Evolutionary conservation across 768 basidiomycete genomes (phyloP).

Genomic region (Boletus pseudopeckii): DNA sequence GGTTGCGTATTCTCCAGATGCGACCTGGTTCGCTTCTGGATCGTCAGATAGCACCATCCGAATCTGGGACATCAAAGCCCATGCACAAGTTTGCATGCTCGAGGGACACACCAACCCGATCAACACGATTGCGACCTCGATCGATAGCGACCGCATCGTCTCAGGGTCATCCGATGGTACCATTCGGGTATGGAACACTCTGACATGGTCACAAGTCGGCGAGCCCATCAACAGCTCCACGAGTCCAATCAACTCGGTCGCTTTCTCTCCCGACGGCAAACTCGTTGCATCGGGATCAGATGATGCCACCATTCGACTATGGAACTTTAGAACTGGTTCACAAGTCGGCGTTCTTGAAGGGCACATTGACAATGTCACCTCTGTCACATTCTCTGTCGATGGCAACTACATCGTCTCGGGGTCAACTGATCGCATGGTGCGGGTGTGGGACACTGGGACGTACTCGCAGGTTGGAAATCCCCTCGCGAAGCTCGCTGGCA

Average conservation of each 20-base stretch:
- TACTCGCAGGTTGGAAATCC: not conserved
- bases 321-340: not conserved
- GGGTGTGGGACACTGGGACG: not conserved
- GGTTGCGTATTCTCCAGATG: not conserved
- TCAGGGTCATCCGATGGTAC: not conserved
- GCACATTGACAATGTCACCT: not conserved
- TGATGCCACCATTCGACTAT: not conserved
- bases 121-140: not conserved
- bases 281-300: not conserved
- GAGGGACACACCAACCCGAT: not conserved
- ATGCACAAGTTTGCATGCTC: not conserved
- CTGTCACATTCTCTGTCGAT: not conserved
- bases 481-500: not conserved
- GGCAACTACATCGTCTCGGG: not conserved
- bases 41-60: not conserved
- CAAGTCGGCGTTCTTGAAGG: not conserved
- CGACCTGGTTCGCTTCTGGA: not conserved
- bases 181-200: not conserved
- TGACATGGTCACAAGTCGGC: not conserved
- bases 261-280: not conserved
- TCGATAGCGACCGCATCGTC: not conserved
- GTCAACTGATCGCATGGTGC: not conserved
- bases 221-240: not conserved
- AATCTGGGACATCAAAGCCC: not conserved
- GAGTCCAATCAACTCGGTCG: not conserved